These are phyloP conservation scores for Dendrobium officinale DNA, from an alignment of 106 monocot genomes.

Conservation along the genomic window DNA sequence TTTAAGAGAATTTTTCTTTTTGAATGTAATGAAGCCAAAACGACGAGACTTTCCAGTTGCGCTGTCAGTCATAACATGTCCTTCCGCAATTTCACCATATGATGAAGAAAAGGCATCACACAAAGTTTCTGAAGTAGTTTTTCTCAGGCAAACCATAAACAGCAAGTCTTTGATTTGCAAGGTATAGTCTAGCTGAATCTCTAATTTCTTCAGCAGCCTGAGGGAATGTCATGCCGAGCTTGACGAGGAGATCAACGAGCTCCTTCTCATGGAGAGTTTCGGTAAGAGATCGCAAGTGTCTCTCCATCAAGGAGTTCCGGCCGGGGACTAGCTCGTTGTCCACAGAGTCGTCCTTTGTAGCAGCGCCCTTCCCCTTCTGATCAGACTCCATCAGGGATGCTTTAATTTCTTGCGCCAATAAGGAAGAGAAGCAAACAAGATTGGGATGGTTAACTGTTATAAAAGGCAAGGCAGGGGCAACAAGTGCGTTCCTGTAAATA, in stretches of 20 bases:
- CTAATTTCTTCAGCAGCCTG: constrained; percentile 41
- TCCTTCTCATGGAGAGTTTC: constrained; percentile 38
- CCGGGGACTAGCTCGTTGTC: neutral
- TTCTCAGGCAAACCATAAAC: constrained; percentile 34
- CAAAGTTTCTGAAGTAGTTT: constrained; percentile 48
- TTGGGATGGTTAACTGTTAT: neutral
- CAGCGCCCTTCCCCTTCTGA: constrained; percentile 27
- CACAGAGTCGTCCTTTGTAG: neutral
- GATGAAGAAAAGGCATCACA: constrained; percentile 26
- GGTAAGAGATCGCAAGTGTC: constrained; percentile 23
- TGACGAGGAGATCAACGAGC: constrained; percentile 43
- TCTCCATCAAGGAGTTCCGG: neutral
- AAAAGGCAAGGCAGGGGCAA: neutral
- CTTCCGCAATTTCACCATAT: constrained; percentile 40
- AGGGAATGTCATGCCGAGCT: constrained; percentile 33
- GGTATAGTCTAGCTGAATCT: constrained; percentile 28
- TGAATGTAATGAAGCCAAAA: constrained; percentile 46
- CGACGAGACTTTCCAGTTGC: constrained; percentile 41
- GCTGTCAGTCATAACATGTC: constrained; percentile 36
- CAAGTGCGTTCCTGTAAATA: neutral
- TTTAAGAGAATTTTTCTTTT: constrained; percentile 33
- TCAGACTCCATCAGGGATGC: constrained; percentile 20
- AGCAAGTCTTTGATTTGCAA: constrained; percentile 44
- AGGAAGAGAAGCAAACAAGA: neutral
- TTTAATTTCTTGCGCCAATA: no score